A percentile compares a stretch with the other conserved stretches of the same genome.
phyloP scores from a whole-genome alignment of 129 eudicot genomes.

The Pseudognaphalium luteoalbum region DNA sequence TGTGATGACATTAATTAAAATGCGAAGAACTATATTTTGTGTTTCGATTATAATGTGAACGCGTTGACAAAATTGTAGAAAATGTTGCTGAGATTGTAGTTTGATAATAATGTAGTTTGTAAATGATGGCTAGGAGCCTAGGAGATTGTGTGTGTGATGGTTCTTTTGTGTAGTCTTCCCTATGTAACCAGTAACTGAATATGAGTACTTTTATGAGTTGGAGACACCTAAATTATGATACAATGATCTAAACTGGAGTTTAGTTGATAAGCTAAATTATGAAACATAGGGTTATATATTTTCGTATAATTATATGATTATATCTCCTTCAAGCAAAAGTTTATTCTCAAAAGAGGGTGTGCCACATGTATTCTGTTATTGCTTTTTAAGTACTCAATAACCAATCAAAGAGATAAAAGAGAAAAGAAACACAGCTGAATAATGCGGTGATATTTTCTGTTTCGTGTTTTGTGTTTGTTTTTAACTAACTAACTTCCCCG shows the following conservation, averaged over 20 bases:
- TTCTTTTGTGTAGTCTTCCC: neutral
- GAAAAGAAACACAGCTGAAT: too few relatives aligned
- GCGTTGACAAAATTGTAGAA: neutral
- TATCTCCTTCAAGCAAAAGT: neutral
- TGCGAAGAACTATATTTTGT: neutral
- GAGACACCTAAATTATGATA: neutral
- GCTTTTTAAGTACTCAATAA: too few relatives aligned
- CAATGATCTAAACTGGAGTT: neutral
- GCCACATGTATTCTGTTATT: neutral
- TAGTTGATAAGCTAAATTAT: neutral
- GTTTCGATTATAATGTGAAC: neutral
- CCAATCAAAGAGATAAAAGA: too few relatives aligned
- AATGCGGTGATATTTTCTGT: too few relatives aligned
- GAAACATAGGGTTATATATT: neutral
- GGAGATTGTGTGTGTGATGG: slow-evolving; percentile 1
- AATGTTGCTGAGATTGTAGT: neutral
- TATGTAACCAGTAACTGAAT: neutral
- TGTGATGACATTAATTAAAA: neutral
- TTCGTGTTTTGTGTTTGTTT: too few relatives aligned
- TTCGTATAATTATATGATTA: neutral
- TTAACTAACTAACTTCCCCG: too few relatives aligned
- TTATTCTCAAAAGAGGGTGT: neutral
- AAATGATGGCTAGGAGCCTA: neutral
- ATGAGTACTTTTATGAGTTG: neutral
- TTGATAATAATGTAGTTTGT: neutral